Evolutionary conservation across 805 yeast genomes (phyloP).

Genomic region (Naumovozyma dairenensis): DNA sequence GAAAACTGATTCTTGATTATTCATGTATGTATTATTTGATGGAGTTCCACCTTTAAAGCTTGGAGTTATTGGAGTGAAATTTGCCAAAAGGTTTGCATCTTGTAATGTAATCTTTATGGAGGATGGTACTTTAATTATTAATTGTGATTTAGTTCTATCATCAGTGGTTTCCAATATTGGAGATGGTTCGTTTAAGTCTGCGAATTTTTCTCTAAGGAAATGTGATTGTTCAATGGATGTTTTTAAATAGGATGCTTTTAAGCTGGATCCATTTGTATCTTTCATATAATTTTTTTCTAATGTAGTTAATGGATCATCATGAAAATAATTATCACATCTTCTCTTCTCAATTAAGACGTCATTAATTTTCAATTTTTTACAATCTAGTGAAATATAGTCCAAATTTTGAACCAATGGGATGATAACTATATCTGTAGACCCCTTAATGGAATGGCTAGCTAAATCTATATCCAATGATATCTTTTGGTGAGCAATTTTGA

Average conservation of each 20-base stretch:
- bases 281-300: slow-evolving; percentile 11
- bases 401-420: slow-evolving; percentile 56
- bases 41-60: slow-evolving; percentile 34
- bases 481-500: slow-evolving; percentile 76
- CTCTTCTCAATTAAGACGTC: slow-evolving; percentile 57
- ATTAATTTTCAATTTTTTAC: slow-evolving; percentile 61
- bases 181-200: slow-evolving; percentile 23
- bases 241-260: slow-evolving; percentile 15
- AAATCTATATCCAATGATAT: slow-evolving; percentile 74
- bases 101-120: slow-evolving; percentile 49
- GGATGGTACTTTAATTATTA: slow-evolving; percentile 25
- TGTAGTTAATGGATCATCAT: slow-evolving; percentile 22
- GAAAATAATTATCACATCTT: slow-evolving; percentile 29
- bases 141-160: slow-evolving; percentile 23
- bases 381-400: slow-evolving; percentile 59
- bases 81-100: slow-evolving; percentile 34
- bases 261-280: slow-evolving; percentile 1
- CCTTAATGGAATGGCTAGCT: slow-evolving; percentile 45
- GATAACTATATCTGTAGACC: slow-evolving; percentile 75
- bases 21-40: too few relatives aligned
- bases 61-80: slow-evolving; percentile 33
- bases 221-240: slow-evolving; percentile 28
- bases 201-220: slow-evolving; percentile 24
- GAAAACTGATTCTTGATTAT: slow-evolving; percentile 35
- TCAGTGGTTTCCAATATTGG: slow-evolving; percentile 22